A percentile compares a stretch with the other conserved stretches of the same genome.
Evolutionary conservation across 257 asterid genomes (phyloP).

Genomic region (Solanum appendiculatum): DNA sequence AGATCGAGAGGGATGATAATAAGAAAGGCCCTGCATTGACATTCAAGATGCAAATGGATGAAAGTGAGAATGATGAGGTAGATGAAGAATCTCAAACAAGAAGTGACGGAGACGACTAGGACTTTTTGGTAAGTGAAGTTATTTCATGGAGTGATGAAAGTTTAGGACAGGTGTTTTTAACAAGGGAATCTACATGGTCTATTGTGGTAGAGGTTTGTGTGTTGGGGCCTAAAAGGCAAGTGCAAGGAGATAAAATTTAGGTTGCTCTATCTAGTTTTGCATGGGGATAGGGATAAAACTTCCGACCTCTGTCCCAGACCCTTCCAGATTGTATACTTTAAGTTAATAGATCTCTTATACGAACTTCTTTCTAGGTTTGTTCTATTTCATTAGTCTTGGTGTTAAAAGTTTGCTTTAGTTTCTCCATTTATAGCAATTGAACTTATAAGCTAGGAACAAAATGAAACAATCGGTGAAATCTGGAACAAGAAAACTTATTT

Average conservation of each 20-base stretch:
- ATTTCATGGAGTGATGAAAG: neutral
- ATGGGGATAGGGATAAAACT: neutral
- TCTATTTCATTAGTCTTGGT: neutral
- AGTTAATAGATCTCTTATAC: neutral
- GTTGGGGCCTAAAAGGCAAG: neutral
- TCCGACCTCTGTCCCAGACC: neutral
- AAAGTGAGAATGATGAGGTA: constrained; percentile 57
- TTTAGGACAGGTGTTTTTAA: neutral
- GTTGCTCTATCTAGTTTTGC: neutral
- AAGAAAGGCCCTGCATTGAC: constrained; percentile 10
- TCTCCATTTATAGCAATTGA: neutral
- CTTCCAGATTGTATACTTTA: neutral
- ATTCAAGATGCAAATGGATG: constrained; percentile 28
- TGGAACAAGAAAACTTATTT: neutral
- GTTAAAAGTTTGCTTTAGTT: neutral
- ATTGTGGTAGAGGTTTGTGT: neutral
- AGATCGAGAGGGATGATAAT: constrained; percentile 50
- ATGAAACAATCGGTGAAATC: neutral
- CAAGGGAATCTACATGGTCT: neutral
- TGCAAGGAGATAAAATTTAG: neutral
- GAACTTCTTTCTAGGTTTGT: neutral
- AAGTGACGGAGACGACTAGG: constrained; percentile 49
- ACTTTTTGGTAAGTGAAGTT: neutral
- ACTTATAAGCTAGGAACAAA: neutral
- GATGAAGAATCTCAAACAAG: constrained; percentile 59